Evolutionary conservation across 768 basidiomycete species (phyloP).

Genomic region (Kockovaella imperatae): DNA sequence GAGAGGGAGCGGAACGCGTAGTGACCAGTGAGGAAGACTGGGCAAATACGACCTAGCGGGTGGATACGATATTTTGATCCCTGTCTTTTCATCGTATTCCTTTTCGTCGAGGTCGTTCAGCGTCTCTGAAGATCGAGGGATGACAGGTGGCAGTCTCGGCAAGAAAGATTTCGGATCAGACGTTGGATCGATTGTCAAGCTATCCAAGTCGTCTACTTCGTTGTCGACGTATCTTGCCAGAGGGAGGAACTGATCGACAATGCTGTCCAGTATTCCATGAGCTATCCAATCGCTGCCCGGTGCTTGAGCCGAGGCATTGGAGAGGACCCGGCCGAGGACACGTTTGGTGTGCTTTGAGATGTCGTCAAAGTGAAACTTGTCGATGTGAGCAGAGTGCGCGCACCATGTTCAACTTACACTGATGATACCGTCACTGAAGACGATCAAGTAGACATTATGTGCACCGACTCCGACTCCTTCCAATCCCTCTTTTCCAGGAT

Average conservation of each 20-base stretch:
- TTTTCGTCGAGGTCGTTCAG: conserved; percentile 18
- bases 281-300: conserved; percentile 70
- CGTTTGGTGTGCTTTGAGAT: conserved; percentile 76
- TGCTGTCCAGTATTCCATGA: conserved; percentile 81
- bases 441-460: conserved; percentile 78
- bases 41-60: neutral
- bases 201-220: conserved; percentile 71
- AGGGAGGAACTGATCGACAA: conserved; percentile 82
- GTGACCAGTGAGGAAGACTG: neutral
- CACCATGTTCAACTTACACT: conserved; percentile 47
- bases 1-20: neutral
- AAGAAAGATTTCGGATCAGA: conserved; percentile 18
- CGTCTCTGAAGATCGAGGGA: neutral
- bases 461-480: conserved; percentile 57
- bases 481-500: conserved; percentile 48
- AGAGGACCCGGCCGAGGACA: conserved; percentile 62
- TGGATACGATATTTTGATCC: neutral
- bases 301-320: conserved; percentile 49
- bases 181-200: conserved; percentile 52
- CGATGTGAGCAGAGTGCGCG: neutral
- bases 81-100: neutral
- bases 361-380: conserved; percentile 84
- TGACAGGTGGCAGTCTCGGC: neutral
- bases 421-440: conserved; percentile 76
- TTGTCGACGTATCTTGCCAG: conserved; percentile 69